Evolutionary conservation across 495 filamentous ascomycete species (phyloP).

Genomic region (Aspergillus nidulans): DNA sequence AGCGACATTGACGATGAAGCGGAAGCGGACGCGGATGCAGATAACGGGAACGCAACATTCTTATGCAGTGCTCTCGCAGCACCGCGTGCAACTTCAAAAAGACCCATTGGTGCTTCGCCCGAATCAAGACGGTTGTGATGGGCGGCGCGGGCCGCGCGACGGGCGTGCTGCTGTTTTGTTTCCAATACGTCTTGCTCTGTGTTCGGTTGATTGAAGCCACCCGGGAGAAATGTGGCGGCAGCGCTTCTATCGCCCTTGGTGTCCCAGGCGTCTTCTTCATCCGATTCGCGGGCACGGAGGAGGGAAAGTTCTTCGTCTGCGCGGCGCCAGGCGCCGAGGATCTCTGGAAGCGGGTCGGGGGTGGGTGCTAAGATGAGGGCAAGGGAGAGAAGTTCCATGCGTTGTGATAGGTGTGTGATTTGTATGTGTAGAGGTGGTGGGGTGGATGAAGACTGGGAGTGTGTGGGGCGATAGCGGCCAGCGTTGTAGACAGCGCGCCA

Average conservation of each 20-base stretch:
- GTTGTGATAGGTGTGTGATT: conserved; percentile 53
- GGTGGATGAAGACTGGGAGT: conserved; percentile 17
- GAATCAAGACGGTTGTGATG: conserved; percentile 31
- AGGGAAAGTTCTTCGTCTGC: conserved; percentile 81
- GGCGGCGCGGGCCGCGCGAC: conserved; percentile 38
- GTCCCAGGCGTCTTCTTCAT: conserved; percentile 72
- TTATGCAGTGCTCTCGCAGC: conserved; percentile 70
- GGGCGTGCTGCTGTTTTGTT: conserved; percentile 34
- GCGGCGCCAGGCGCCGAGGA: conserved; percentile 76
- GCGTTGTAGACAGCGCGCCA: conserved; percentile 92
- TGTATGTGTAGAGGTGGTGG: conserved; percentile 29
- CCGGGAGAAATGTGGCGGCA: conserved; percentile 54
- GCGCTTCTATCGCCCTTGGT: conserved; percentile 50
- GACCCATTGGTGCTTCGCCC: conserved; percentile 85
- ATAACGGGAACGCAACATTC: conserved; percentile 48
- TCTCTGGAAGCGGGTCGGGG: conserved; percentile 71
- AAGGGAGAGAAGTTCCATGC: conserved; percentile 85
- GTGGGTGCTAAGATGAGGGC: conserved; percentile 75
- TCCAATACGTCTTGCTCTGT: conserved; percentile 45
- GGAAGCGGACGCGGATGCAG: conserved; percentile 26
- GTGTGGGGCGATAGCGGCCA: conserved; percentile 64
- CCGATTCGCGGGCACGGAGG: conserved; percentile 64
- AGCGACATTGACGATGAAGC: conserved; percentile 1
- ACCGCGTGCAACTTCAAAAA: conserved; percentile 87
- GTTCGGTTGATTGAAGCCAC: conserved; percentile 53